These are phyloP conservation scores for Grigorovia jiainica DNA, from an alignment of 805 yeast genomes.

Conservation along the genomic window DNA sequence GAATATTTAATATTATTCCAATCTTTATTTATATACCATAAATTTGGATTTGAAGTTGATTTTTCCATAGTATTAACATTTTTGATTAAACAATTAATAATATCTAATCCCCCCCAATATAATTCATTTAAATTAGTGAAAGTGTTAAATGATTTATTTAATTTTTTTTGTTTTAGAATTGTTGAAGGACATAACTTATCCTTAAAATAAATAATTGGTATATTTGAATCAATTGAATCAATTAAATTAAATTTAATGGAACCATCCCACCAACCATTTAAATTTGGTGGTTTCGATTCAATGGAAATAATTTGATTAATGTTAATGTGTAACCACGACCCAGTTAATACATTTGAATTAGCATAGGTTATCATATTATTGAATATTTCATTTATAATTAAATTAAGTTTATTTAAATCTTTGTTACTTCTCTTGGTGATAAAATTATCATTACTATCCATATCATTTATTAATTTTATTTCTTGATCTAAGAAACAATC, in stretches of 20 bases:
- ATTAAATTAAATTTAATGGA: constrained; percentile 60
- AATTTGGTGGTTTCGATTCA: constrained; percentile 73
- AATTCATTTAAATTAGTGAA: constrained; percentile 47
- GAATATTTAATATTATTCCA: neutral
- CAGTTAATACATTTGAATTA: neutral
- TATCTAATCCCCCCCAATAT: constrained; percentile 90
- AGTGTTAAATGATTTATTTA: constrained; percentile 63
- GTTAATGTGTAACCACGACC: neutral
- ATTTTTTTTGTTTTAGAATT: constrained; percentile 44
- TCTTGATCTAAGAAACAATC: neutral
- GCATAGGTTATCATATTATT: constrained; percentile 37
- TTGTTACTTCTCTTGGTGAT: too few relatives aligned
- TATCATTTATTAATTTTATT: neutral
- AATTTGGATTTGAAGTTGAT: neutral
- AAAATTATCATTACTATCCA: neutral
- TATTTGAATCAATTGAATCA: constrained; percentile 37
- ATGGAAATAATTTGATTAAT: constrained; percentile 36
- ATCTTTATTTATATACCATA: neutral
- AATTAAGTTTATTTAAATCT: neutral
- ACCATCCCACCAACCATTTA: constrained; percentile 84
- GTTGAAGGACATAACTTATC: constrained; percentile 82
- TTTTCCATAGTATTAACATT: neutral
- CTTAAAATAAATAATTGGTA: constrained; percentile 87
- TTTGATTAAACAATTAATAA: constrained; percentile 32
- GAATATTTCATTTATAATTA: constrained; percentile 2